Evolutionary conservation across 805 yeast genomes (phyloP).

Genomic region (Saccharomycopsis schoenii): DNA sequence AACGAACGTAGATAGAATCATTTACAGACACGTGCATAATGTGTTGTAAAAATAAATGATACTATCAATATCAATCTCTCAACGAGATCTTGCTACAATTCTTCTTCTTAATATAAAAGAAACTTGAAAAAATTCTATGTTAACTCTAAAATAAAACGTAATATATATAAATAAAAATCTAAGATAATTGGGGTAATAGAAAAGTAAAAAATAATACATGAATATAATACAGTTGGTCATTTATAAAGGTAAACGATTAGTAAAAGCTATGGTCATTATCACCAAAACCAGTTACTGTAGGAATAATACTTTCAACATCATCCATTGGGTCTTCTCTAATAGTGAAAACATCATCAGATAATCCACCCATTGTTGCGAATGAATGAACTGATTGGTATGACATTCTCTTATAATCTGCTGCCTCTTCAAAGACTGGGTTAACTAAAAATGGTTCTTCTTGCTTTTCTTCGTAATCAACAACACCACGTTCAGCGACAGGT

Average conservation of each 20-base stretch:
- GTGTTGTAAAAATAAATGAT: not conserved
- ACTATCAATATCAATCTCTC: too few relatives aligned
- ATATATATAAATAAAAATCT: not conserved
- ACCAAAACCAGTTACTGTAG: conserved; percentile 8
- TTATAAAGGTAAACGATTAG: not conserved
- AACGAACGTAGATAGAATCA: too few relatives aligned
- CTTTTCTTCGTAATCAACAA: conserved; percentile 8
- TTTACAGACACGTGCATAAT: not conserved
- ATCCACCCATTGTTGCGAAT: conserved; percentile 2
- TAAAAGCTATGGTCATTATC: conserved; percentile 1
- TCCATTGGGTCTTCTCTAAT: conserved; percentile 5
- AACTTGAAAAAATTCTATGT: not conserved
- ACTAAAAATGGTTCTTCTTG: conserved; percentile 7
- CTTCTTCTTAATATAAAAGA: not conserved
- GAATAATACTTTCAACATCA: conserved; percentile 13
- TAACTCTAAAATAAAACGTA: not conserved
- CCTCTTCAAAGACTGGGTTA: conserved; percentile 15
- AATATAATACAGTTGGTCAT: conserved; percentile 3
- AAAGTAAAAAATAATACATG: not conserved
- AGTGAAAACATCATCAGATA: not conserved
- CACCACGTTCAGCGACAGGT: conserved; percentile 16
- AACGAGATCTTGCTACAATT: too few relatives aligned
- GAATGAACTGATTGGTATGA: conserved; percentile 16
- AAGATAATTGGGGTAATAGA: not conserved
- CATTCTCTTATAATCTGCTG: conserved; percentile 6